Percentiles rank a stretch among this genome's conserved stretches.
phyloP scores from a whole-genome alignment of 106 monocot genomes.

The Phalaenopsis aphrodite region DNA sequence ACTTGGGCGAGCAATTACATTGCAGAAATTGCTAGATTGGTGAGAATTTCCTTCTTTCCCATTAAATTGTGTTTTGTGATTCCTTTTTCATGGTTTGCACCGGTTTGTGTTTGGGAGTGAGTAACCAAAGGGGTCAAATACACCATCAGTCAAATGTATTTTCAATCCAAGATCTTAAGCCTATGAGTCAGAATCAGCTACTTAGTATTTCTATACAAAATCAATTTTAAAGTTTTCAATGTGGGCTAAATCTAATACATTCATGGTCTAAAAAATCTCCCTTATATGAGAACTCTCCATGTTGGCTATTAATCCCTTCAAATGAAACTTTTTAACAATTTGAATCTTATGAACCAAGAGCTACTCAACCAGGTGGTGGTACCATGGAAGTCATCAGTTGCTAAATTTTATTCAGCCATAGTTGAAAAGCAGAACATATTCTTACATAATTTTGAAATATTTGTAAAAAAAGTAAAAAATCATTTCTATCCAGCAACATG shows the following conservation, averaged over 20 bases:
- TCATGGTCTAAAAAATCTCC: not conserved
- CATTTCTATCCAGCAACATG: too few species aligned
- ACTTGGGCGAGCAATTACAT: constrained; percentile 57
- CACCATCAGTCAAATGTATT: not conserved
- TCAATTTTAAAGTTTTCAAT: not conserved
- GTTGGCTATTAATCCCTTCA: not conserved
- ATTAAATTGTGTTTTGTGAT: not conserved
- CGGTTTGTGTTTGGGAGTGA: not conserved
- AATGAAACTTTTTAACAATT: not conserved
- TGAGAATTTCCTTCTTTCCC: constrained; percentile 15
- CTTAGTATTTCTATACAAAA: not conserved
- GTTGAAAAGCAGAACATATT: too few species aligned
- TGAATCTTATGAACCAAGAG: too few species aligned
- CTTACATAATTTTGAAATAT: too few species aligned
- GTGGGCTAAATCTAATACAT: not conserved
- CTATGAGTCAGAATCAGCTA: not conserved
- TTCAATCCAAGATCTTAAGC: not conserved
- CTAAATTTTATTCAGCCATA: too few species aligned
- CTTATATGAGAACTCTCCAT: too few species aligned
- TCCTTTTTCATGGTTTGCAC: not conserved
- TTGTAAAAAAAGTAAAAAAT: too few species aligned
- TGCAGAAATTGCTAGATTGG: constrained; percentile 48
- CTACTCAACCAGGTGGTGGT: too few species aligned
- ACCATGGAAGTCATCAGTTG: too few species aligned
- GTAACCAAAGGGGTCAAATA: not conserved